These are phyloP conservation scores for Coelastrella sp. DNA, from an alignment of 139 green algal species.

Conservation along the genomic window DNA sequence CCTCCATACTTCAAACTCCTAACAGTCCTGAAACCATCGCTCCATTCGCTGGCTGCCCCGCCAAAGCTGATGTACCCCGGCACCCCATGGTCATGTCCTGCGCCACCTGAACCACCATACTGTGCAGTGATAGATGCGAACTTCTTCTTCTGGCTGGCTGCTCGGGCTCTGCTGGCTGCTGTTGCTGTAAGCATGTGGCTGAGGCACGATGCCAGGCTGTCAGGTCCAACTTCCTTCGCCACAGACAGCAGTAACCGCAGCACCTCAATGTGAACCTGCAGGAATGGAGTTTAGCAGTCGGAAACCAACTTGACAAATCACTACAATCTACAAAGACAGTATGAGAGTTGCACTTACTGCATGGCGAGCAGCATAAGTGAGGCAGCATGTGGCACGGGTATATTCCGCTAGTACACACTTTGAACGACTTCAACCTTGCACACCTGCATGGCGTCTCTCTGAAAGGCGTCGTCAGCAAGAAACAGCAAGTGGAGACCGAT, in stretches of 20 bases:
- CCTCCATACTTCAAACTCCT: conserved; percentile 48
- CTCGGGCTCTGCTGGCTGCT: background rate
- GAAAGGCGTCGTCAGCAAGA: too few species aligned
- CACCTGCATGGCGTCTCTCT: too few species aligned
- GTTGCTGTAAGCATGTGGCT: conserved; percentile 51
- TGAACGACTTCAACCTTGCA: too few species aligned
- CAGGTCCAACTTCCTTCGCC: conserved; percentile 47
- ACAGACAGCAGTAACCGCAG: conserved; percentile 74
- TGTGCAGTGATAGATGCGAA: conserved; percentile 31
- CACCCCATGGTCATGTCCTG: background rate
- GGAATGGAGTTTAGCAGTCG: too few species aligned
- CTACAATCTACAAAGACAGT: background rate
- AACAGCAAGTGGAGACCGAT: too few species aligned
- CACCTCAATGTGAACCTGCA: conserved; percentile 77
- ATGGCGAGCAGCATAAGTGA: too few species aligned
- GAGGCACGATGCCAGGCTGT: conserved; percentile 56
- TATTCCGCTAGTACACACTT: too few species aligned
- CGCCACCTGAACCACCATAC: background rate
- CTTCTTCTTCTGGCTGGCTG: conserved; percentile 35
- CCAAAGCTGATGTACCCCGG: conserved; percentile 13
- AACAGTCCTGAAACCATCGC: conserved; percentile 42
- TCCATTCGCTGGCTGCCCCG: conserved; percentile 37
- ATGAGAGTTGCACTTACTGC: too few species aligned
- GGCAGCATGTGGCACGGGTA: too few species aligned
- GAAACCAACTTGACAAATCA: background rate